Percentiles rank a stretch among this genome's conserved stretches.
phyloP scores from a whole-genome alignment of 1,284 basidiomycete genomes.

The Xerocomus minutiporus region DNA sequence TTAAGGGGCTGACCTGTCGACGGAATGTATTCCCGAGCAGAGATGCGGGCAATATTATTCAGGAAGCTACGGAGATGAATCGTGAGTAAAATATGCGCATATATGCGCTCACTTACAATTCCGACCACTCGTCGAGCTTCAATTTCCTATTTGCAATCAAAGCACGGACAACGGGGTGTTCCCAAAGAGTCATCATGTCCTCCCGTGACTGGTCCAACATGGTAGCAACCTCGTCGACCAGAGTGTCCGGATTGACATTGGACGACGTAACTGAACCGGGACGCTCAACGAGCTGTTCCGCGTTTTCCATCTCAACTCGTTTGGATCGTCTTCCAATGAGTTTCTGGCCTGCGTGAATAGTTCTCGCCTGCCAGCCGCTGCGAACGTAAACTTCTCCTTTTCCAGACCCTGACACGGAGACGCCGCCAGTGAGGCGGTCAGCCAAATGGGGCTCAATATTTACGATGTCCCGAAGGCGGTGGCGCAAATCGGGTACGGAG shows the following conservation, averaged over 20 bases:
- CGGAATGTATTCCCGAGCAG: conserved; percentile 62
- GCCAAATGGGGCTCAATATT: conserved; percentile 60
- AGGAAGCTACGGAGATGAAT: conserved; percentile 53
- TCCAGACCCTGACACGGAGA: conserved; percentile 64
- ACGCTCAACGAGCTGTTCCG: conserved; percentile 19
- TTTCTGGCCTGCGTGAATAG: conserved; percentile 45
- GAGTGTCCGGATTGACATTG: conserved; percentile 41
- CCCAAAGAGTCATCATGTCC: conserved; percentile 67
- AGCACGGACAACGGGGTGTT: conserved; percentile 59
- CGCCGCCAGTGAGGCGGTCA: conserved; percentile 66
- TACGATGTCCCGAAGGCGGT: conserved; percentile 56
- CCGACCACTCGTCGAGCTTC: conserved; percentile 77
- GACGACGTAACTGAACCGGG: conserved; percentile 23
- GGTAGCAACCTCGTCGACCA: conserved; percentile 56
- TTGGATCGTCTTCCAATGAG: conserved; percentile 27
- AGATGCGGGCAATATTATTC: conserved; percentile 63
- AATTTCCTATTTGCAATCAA: conserved; percentile 65
- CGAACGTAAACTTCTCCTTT: conserved; percentile 73
- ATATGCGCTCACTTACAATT: conserved; percentile 57
- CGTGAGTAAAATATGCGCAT: conserved; percentile 12
- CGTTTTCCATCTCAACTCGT: conserved; percentile 15
- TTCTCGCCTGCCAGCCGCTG: conserved; percentile 69
- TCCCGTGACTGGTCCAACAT: conserved; percentile 54
- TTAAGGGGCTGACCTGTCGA: conserved; percentile 50
- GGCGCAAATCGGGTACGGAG: conserved; percentile 46